Percentiles rank a stretch among this genome's conserved stretches.
phyloP scores from a whole-genome alignment of 1,139 yeast genomes.

The Diutina scorzettiae region DNA sequence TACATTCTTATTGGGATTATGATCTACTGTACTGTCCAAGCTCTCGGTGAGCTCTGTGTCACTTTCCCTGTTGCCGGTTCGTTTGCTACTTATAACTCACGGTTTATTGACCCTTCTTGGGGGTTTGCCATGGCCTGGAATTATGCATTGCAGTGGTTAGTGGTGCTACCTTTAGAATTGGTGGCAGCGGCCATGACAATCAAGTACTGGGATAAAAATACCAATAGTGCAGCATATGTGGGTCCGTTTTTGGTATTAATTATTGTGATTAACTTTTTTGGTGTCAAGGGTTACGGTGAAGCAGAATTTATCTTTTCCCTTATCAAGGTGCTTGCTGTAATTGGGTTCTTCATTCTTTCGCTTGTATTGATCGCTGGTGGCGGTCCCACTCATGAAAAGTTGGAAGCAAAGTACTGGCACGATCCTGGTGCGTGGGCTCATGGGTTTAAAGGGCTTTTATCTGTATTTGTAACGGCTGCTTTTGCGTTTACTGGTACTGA shows the following conservation, averaged over 20 bases:
- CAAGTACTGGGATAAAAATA: slow-evolving; percentile 23
- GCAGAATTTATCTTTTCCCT: slow-evolving; percentile 30
- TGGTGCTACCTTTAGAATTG: slow-evolving; percentile 63
- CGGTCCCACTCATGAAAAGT: slow-evolving; percentile 47
- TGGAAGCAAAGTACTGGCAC: slow-evolving; percentile 54
- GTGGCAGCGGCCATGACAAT: slow-evolving; percentile 69
- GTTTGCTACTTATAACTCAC: slow-evolving; percentile 16
- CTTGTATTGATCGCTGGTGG: slow-evolving; percentile 58
- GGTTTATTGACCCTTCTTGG: slow-evolving; percentile 21
- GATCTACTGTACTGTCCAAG: slow-evolving; percentile 6
- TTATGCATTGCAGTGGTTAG: slow-evolving; percentile 59
- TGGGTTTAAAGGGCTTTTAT: slow-evolving; percentile 40
- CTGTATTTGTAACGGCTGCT: slow-evolving; percentile 29
- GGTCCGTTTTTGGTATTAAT: slow-evolving; percentile 28
- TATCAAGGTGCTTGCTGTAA: slow-evolving; percentile 38
- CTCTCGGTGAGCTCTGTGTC: slow-evolving; percentile 5
- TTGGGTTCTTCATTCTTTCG: slow-evolving; percentile 55
- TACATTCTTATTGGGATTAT: slow-evolving; percentile 5
- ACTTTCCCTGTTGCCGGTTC: slow-evolving; percentile 6
- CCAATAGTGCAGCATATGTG: slow-evolving; percentile 34
- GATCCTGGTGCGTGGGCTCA: slow-evolving; percentile 43
- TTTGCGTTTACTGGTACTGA: slow-evolving; percentile 44
- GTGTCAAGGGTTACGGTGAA: slow-evolving; percentile 36
- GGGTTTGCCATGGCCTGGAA: slow-evolving; percentile 9
- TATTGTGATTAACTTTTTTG: slow-evolving; percentile 27